Evolutionary conservation across 176 grass and related monocot genomes (phyloP), one percentile per base, ranked within the genome.

Genomic region (Aegilops longissima): DNA sequence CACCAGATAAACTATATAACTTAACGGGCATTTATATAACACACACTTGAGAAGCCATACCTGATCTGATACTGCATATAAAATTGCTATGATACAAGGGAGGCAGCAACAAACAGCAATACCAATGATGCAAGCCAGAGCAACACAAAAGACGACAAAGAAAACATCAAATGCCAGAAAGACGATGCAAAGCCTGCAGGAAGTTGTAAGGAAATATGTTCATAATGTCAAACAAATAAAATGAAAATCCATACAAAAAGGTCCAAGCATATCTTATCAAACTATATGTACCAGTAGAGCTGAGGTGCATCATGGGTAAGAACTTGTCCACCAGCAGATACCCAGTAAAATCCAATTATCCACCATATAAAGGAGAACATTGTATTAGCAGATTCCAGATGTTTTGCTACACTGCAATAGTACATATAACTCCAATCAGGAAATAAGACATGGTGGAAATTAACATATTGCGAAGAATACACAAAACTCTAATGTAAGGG

Each of bases 71-170:
- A 93, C 85, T 34, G 91, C 87, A 79, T 96, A 96, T 68, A 96
- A 77, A 80, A 96, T 84, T 45, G 94, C 91, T 82, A 96, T 93
- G 36, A 96, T 93, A 83, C 94, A 96, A 52, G 94, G 94, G 23
- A 96, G 84, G 82, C 94, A 96, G 87, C 94, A 96, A 79, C 94
- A 96, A 77, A 93, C 83, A 85, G 87, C 91, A 69, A 96, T 90
- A 20, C 94, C 94, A 63, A 96, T 90, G 44, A 96, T 84, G 75
- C 94, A 96, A 29, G 94, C 91, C 69, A 96, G 82, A 61, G 89
- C 91, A 82, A 96, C 81, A 80, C 94, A 93, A 70, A 96, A 91
- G 85, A 93, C 82, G 44, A 90, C 87, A 90, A 96, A 96, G 82
- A 93, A 88, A 24, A 93, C 87, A 83, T 96, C 94, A 90, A 96